Evolutionary conservation across 257 asterid species (phyloP).

Genomic region (Solanum rostratum): DNA sequence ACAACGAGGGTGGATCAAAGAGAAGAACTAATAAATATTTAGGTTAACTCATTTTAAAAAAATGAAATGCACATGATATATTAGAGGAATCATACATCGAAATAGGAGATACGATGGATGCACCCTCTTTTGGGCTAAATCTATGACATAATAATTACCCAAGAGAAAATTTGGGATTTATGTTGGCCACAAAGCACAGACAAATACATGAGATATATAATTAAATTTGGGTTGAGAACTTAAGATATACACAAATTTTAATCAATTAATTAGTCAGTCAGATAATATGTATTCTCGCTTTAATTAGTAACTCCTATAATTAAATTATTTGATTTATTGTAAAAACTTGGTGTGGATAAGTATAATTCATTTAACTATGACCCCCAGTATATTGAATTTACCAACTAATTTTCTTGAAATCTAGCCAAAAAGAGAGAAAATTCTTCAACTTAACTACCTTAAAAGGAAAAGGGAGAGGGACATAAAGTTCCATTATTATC

Average conservation of each 20-base stretch:
- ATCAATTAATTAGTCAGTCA: background rate
- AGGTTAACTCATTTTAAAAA: background rate
- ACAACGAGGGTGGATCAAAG: background rate
- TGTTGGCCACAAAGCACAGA: background rate
- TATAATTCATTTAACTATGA: background rate
- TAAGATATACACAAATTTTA: background rate
- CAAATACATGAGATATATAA: background rate
- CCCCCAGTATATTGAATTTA: background rate
- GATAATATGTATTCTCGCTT: background rate
- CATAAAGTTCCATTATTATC: background rate
- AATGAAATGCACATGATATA: background rate
- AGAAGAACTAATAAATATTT: background rate
- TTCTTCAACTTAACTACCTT: background rate
- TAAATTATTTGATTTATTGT: background rate
- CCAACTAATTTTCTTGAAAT: background rate
- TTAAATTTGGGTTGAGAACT: no score
- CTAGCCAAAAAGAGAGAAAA: background rate
- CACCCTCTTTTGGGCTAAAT: background rate
- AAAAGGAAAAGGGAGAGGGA: background rate
- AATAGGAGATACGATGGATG: background rate
- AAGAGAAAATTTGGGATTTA: background rate
- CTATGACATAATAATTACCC: background rate
- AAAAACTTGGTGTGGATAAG: background rate
- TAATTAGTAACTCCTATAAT: background rate
- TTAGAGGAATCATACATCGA: no score